Evolutionary conservation across 176 grass and related monocot genomes (phyloP), one percentile per base, ranked within the genome.

Genomic region (Juncus effusus): DNA sequence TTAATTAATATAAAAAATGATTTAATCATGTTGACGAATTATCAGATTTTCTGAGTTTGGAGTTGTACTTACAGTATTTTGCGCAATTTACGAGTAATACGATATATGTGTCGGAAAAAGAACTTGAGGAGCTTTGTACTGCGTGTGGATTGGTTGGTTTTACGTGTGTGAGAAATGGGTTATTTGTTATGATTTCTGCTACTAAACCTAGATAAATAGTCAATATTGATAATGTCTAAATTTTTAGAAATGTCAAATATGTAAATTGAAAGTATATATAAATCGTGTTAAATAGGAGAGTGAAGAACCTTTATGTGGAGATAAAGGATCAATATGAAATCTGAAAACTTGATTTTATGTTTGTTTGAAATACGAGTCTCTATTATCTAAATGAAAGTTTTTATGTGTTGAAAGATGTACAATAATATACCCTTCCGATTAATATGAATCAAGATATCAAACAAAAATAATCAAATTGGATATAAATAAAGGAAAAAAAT

Each of bases 181-280:
- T 68, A 6, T 96, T 88, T 83, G 83, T 86, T 69, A 91, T 96
- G 84, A 80, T 96, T 54, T 91, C 87, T 54, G 87, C 81, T 19
- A 91, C 76, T 66, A 96, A 96, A 86, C 54, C 77, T 16, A 63
- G 42, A 12, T 65, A 65, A 59, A 47, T 28, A 28, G 19, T 47
- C 2, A 47, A 1, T 61, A 44, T 38, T 36, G 9, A 51, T 7
- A 38, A n/a, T 39, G 5, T 62, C 59, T 35, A 62, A 10, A 15
- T 6, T 47, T 47, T 6, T 62, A 62, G 11, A 14, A 4, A 62
- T 62, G 19, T 62, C 4, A 62, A 28, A 47, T 47, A 47, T 47
- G 44, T 47, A 47, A 47, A 47, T 47, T 47, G 44, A 62, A 4
- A 62, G 10, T 62, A 62, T 2, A 62, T 62, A 47, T 47, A 47